phyloP scores from a whole-genome alignment of 2,329 filamentous ascomycete genomes.

The Aspergillus fumigatus region DNA sequence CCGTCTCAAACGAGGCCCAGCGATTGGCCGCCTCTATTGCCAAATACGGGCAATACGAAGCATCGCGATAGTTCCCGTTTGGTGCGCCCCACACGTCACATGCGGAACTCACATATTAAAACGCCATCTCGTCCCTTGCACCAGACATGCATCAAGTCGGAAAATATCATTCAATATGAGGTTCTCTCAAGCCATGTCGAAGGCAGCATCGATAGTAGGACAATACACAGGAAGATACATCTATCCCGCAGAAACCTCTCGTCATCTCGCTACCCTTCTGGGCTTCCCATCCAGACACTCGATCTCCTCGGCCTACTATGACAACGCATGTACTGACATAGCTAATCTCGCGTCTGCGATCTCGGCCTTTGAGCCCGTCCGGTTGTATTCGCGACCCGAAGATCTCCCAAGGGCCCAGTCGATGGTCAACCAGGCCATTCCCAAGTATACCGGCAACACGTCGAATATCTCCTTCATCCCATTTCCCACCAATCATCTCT shows the following conservation, averaged over 20 bases:
- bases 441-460: conserved; percentile 2
- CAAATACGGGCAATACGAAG: background rate
- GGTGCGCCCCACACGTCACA: too few species aligned
- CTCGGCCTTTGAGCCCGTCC: conserved; percentile 29
- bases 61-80: background rate
- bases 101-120: background rate
- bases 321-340: conserved; percentile 21
- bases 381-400: conserved; percentile 23
- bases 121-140: too few species aligned
- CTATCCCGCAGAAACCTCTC: conserved; percentile 19
- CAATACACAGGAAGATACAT: conserved; percentile 5
- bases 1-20: too few species aligned
- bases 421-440: conserved; percentile 4
- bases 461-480: conserved; percentile 13
- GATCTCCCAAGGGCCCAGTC: conserved; percentile 14
- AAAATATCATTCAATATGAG: background rate
- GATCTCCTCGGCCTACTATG: conserved; percentile 17
- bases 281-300: conserved; percentile 23
- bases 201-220: background rate
- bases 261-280: conserved; percentile 24
- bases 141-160: too few species aligned
- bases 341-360: conserved; percentile 23
- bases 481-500: conserved; percentile 15
- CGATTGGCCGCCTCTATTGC: background rate
- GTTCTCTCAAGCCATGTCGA: background rate